Evolutionary conservation across 768 basidiomycete species (phyloP), one percentile per base, ranked within the genome.

Genomic region (Termitomyces sp.): DNA sequence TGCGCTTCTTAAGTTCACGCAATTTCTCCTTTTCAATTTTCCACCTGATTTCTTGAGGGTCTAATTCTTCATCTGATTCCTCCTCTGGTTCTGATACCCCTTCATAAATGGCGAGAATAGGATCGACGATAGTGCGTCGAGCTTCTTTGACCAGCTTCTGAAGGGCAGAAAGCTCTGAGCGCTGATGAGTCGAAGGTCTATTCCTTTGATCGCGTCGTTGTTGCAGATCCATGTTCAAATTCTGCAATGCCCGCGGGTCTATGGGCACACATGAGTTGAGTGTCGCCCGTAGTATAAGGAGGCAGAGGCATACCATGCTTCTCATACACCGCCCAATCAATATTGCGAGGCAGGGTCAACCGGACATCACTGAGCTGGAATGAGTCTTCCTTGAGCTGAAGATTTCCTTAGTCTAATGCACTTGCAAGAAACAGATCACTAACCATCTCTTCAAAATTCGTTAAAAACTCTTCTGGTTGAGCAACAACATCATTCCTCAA

Each of bases 311-410:
- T 66, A 90, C 88, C 87, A 63, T 75, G 73, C 6, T 75, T 73
- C 10, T 77, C 73, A 65, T 84, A 90, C 1, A 80, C 64, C 12
- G 77, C 68, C 90, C 89, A 92, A 61, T 90, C 75, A 47, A 90
- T 73, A 33, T 76, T 75, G 56, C 77, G 67, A 4, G 83, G 81
- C 5, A 82, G 65, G 1, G 47, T 63, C 2, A 81, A 72, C 24
- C 73, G 71, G 34, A 77, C 76, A 54, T 81, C 75, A 59, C 79
- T 80, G 46, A 87, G 62, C 49, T 73, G 65, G 65, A 61, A 57
- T n/a, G 57, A 39, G 46, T 28, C 57, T 36, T 36, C 59, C 29
- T 57, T 44, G 42, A 62, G 36, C 62, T 64, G 50, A 39, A 16
- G 29, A 36, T 18, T n/a, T 15, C 33, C 28, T 56, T 5, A 48